phyloP scores from a whole-genome alignment of 306 rosid species.

The Fagus crenata region DNA sequence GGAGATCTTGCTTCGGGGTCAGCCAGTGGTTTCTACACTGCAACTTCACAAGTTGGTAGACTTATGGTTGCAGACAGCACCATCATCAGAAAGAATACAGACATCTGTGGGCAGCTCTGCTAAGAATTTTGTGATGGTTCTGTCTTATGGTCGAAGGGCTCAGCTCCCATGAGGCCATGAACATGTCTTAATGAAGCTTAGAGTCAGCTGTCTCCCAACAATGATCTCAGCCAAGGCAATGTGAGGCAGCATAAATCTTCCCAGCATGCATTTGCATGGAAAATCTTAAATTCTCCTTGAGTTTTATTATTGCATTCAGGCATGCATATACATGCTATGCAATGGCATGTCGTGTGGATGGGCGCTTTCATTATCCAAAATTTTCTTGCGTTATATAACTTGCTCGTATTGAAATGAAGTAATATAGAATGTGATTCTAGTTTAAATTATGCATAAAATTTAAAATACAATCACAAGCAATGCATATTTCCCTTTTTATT shows the following conservation, averaged over 20 bases:
- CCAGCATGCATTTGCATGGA: conserved; percentile 1
- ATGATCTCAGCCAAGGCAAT: not conserved
- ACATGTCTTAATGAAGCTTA: not conserved
- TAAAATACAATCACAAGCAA: too few relatives aligned
- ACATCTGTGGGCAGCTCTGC: conserved; percentile 54
- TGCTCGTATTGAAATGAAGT: not conserved
- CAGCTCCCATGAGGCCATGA: not conserved
- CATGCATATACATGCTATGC: not conserved
- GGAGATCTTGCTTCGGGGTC: conserved; percentile 47
- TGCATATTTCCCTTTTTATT: too few relatives aligned
- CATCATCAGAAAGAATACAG: conserved; percentile 29
- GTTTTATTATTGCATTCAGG: not conserved
- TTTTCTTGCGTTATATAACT: not conserved
- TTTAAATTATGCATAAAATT: too few relatives aligned
- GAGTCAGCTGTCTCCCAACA: not conserved
- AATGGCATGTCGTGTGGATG: not conserved
- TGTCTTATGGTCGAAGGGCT: conserved; percentile 47
- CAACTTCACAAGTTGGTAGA: conserved; percentile 44
- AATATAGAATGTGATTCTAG: not conserved
- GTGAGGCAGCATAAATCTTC: not conserved
- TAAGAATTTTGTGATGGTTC: conserved; percentile 62
- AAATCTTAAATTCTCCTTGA: not conserved
- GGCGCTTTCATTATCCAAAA: not conserved
- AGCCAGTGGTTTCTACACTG: conserved; percentile 44
- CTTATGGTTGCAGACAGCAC: conserved; percentile 47